A percentile compares a stretch with the other conserved stretches of the same genome.
Evolutionary conservation across 2,329 filamentous ascomycete species (phyloP).

Genomic region (Falciphora oryzae): DNA sequence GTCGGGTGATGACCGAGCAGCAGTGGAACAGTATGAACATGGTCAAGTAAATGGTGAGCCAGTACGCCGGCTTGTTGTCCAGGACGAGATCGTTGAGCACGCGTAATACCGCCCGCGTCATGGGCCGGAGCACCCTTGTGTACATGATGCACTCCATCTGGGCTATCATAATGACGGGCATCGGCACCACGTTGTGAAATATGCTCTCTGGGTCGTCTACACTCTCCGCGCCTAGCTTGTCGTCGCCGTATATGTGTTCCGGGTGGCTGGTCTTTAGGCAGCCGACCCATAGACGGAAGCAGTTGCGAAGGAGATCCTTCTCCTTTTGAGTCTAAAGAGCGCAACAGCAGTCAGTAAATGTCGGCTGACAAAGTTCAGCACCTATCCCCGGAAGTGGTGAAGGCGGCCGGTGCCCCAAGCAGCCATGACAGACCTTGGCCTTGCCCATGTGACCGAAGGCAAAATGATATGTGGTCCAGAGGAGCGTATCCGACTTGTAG

Average conservation of each 20-base stretch:
- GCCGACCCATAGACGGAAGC: constrained; percentile 19
- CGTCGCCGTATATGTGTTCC: constrained; percentile 17
- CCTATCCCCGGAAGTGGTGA: neutral
- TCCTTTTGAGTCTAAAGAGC: constrained; percentile 16
- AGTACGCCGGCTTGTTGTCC: constrained; percentile 19
- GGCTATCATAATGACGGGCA: constrained; percentile 19
- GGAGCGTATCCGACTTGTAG: neutral
- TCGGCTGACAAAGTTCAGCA: neutral
- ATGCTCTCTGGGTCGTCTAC: constrained; percentile 14
- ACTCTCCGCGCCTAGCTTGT: constrained; percentile 16
- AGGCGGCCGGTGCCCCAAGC: neutral
- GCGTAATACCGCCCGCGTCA: constrained; percentile 17
- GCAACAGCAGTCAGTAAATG: constrained; percentile 14
- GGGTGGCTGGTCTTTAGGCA: constrained; percentile 18
- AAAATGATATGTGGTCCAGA: neutral
- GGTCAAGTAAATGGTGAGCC: constrained; percentile 20
- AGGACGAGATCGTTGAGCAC: constrained; percentile 18
- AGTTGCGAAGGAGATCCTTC: constrained; percentile 15
- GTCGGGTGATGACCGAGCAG: constrained; percentile 19
- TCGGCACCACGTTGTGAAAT: constrained; percentile 15
- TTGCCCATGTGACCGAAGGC: neutral
- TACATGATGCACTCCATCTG: constrained; percentile 22
- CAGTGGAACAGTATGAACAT: constrained; percentile 22
- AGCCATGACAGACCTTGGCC: neutral
- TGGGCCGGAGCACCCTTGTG: constrained; percentile 17